Base-by-base conservation (phyloP, 2,329 filamentous ascomycete genomes). In the Diaporthe vexans region DNA sequence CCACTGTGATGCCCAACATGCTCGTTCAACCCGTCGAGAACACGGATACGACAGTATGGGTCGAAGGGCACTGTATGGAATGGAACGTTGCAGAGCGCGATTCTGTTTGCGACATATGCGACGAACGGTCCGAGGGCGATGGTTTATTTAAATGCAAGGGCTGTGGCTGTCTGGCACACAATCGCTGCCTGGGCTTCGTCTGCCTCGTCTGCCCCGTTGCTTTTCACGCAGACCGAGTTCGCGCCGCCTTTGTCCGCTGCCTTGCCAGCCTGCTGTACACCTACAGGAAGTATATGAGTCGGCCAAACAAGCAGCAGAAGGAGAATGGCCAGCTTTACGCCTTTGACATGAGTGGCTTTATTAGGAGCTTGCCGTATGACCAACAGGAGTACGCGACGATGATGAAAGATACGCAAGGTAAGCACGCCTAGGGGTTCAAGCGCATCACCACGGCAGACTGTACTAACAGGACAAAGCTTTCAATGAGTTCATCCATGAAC, bases 1-100 rank as follows among this genome's bases (percentile, higher is more conserved):
- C 94, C 9, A 97, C 94, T 2, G 92, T 97, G 78, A 95, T 97
- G 94, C 94, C 94, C 48, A 94, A 92, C 78, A 93, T 95, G 89
- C 89, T 94, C 75, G 89, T 95, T 76, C 94, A 95, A 79, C 93
- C 93, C 1, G 94, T 96, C 10, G 87, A 88, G 61, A 94, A 96
- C 79, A 95, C 94, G 0, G 93, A 95, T 63, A 94, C 91, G 1
- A 94, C 90, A 0, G 91, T 94, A 63, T 97, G 94, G 94, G 93
- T 95, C 1, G 94, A 97, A 82, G 94, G 94, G 0, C 94, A 97
- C 84, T 95, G 93, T 82, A 90, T 97, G 84, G 89, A 92, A 75
- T 93, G 91, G 87, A 86, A 87, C 71, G 80, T 86, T 0, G 85
- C 88, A 21, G 93, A 95, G 78, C 84, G 85, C 19, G 86, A 87